Percentiles rank a stretch among this genome's conserved stretches.
These are phyloP conservation scores for Arabidopsis hybrid DNA, from an alignment of 441 rosid genomes.

Conservation along the genomic window DNA sequence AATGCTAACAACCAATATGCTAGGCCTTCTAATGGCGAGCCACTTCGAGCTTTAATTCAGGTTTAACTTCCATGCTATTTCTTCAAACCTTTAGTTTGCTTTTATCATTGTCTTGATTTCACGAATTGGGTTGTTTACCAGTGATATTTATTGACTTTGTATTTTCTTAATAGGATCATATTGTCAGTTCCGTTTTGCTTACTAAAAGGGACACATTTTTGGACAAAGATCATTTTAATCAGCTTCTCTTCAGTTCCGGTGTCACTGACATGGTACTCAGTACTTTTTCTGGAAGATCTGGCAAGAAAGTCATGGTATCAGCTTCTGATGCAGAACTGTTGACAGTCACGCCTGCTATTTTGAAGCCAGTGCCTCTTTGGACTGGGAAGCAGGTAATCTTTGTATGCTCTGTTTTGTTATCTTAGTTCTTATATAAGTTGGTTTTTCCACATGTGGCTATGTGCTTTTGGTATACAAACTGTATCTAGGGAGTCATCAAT, in stretches of 20 bases:
- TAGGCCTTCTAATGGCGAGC: conserved; percentile 95
- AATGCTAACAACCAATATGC: conserved; percentile 99
- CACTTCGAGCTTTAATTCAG: conserved; percentile 95
- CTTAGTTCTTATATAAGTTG: conserved; percentile 20
- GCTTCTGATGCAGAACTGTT: conserved; percentile 60
- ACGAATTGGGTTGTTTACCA: conserved; percentile 10
- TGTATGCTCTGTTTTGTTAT: conserved; percentile 7
- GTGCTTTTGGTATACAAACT: conserved; percentile 12
- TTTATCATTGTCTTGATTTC: conserved; percentile 35
- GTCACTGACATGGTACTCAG: conserved; percentile 56
- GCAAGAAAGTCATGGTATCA: conserved; percentile 69
- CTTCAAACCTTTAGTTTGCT: conserved; percentile 15
- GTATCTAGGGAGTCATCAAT: neutral
- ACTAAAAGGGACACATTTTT: conserved; percentile 94
- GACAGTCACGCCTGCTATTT: conserved; percentile 68
- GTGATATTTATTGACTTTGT: conserved; percentile 21
- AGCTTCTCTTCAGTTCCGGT: conserved; percentile 90
- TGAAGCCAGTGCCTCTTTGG: conserved; percentile 96
- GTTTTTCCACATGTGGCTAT: conserved; percentile 16
- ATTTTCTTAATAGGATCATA: conserved; percentile 79
- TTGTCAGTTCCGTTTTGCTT: conserved; percentile 88
- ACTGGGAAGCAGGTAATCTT: conserved; percentile 95
- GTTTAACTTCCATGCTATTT: conserved; percentile 49
- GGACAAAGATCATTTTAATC: conserved; percentile 72
- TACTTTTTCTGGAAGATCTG: conserved; percentile 63